phyloP scores from a whole-genome alignment of 1,284 basidiomycete species.

The Lentinus polychrous region DNA sequence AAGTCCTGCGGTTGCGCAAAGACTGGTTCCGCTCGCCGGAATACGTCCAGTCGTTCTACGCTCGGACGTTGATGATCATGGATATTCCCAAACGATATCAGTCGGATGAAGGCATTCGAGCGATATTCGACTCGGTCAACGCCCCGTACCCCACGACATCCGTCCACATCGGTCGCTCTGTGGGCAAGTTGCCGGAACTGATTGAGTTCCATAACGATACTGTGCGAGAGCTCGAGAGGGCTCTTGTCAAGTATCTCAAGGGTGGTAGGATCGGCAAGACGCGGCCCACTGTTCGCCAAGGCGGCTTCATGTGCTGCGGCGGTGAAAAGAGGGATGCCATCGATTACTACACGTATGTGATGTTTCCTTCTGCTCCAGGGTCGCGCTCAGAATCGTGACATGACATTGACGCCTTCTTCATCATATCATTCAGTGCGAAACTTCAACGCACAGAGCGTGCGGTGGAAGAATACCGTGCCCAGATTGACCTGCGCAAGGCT shows the following conservation, averaged over 20 bases:
- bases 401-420: conserved; percentile 1
- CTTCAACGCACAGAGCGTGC: conserved; percentile 70
- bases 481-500: conserved; percentile 71
- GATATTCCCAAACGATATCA: conserved; percentile 71
- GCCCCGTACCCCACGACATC: conserved; percentile 82
- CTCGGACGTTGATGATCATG: conserved; percentile 71
- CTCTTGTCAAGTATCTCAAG: conserved; percentile 82
- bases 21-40: conserved; percentile 75
- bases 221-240: conserved; percentile 76
- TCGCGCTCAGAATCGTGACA: not conserved
- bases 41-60: conserved; percentile 70
- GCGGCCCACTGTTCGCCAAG: conserved; percentile 68
- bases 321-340: conserved; percentile 78
- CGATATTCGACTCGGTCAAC: conserved; percentile 64
- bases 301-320: conserved; percentile 69
- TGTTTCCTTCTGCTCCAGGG: conserved; percentile 2
- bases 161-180: conserved; percentile 74
- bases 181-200: conserved; percentile 69
- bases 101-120: conserved; percentile 69
- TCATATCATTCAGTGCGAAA: conserved; percentile 42
- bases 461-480: conserved; percentile 72
- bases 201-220: conserved; percentile 84
- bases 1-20: conserved; percentile 62
- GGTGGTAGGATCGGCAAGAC: conserved; percentile 66
- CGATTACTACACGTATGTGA: conserved; percentile 70